These are phyloP conservation scores for Colletotrichum scovillei DNA, from an alignment of 2,329 filamentous ascomycete genomes.

Conservation along the genomic window DNA sequence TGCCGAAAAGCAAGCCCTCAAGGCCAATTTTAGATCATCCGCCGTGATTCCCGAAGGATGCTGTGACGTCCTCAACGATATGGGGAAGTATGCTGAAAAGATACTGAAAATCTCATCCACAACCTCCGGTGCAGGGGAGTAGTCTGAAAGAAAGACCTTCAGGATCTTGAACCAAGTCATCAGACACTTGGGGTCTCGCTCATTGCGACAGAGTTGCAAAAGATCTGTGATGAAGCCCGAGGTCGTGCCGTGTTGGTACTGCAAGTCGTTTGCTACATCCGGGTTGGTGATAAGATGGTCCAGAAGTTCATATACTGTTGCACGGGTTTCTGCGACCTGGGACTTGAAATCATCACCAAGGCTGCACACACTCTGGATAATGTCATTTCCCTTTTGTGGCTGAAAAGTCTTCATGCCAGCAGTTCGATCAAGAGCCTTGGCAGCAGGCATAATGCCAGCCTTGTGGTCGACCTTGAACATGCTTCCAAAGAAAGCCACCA, in stretches of 20 bases:
- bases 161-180: conserved; percentile 68
- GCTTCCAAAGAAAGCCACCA: conserved; percentile 66
- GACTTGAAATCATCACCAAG: conserved; percentile 68
- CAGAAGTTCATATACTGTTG: conserved; percentile 64
- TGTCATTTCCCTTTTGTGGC: conserved; percentile 57
- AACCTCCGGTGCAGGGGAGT: conserved; percentile 57
- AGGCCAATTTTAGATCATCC: conserved; percentile 64
- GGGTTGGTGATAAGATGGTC: conserved; percentile 55
- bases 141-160: conserved; percentile 56
- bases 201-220: conserved; percentile 62
- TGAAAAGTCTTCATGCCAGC: conserved; percentile 63
- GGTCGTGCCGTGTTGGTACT: conserved; percentile 55
- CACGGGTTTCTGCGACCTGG: conserved; percentile 62
- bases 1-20: conserved; percentile 66
- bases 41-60: conserved; percentile 63
- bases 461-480: conserved; percentile 71
- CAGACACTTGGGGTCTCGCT: conserved; percentile 68
- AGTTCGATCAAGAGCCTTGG: conserved; percentile 63
- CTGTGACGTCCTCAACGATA: conserved; percentile 64
- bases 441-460: conserved; percentile 66
- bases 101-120: conserved; percentile 63
- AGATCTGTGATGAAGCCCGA: conserved; percentile 61
- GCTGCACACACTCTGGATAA: conserved; percentile 61
- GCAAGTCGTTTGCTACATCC: conserved; percentile 55
- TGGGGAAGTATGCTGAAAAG: conserved; percentile 71